phyloP scores from a whole-genome alignment of 345 rosid genomes.

The Corchorus olitorius region DNA sequence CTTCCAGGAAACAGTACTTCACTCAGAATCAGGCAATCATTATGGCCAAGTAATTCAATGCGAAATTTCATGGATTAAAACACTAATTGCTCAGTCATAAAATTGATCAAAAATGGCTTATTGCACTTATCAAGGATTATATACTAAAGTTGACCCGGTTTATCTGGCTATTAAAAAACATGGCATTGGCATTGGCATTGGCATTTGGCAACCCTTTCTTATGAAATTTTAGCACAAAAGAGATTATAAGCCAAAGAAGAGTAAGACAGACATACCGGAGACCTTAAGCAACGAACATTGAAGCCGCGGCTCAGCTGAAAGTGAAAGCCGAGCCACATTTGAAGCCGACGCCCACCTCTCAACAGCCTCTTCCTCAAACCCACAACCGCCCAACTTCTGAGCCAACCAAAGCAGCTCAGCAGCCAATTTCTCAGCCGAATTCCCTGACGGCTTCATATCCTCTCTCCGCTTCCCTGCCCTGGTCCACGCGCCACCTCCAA shows the following conservation, averaged over 20 bases:
- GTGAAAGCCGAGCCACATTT: conserved; percentile 63
- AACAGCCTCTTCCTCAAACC: conserved; percentile 74
- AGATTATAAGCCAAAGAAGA: not conserved
- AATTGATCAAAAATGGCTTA: too few species aligned
- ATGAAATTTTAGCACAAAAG: too few species aligned
- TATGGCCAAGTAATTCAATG: not conserved
- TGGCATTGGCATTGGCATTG: too few species aligned
- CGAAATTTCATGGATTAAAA: too few species aligned
- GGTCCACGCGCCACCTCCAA: conserved; percentile 40
- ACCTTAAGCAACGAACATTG: conserved; percentile 70
- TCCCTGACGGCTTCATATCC: conserved; percentile 35
- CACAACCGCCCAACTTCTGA: conserved; percentile 67
- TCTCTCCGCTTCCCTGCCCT: conserved; percentile 39
- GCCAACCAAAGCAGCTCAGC: conserved; percentile 88
- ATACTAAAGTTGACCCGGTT: too few species aligned
- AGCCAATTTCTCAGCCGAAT: conserved; percentile 70
- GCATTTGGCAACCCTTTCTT: too few species aligned
- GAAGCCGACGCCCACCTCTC: conserved; percentile 85
- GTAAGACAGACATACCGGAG: conserved; percentile 47
- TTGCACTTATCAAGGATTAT: too few species aligned
- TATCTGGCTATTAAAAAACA: too few species aligned
- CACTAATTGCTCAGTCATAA: too few species aligned
- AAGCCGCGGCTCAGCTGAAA: conserved; percentile 71
- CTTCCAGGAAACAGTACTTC: too few species aligned
- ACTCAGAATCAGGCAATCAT: not conserved